These are phyloP conservation scores for Ceratobasidium sp. DNA, from an alignment of 1,284 basidiomycete genomes.

Conservation along the genomic window DNA sequence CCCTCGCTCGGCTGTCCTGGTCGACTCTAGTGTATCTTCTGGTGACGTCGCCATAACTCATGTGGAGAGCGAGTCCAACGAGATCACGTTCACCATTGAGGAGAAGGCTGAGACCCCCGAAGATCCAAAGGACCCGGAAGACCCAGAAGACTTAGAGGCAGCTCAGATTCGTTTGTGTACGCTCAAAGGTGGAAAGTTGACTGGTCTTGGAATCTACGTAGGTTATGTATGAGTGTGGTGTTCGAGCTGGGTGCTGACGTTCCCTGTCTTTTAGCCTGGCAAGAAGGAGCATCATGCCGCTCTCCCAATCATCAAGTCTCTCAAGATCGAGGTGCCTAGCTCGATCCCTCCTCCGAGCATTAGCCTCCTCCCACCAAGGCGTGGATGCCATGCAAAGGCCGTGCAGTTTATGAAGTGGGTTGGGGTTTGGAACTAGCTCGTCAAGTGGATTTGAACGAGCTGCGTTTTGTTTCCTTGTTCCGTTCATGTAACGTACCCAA, in stretches of 20 bases:
- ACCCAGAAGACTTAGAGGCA: background rate
- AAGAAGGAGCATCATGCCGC: background rate
- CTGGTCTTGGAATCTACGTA: slow-evolving; percentile 22
- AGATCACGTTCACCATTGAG: slow-evolving; percentile 17
- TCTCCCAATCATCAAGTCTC: slow-evolving; percentile 19
- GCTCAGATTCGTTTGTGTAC: slow-evolving; percentile 22
- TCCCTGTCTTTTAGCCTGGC: background rate
- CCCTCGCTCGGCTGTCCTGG: background rate
- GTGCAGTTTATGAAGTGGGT: slow-evolving; percentile 21
- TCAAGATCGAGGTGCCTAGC: slow-evolving; percentile 22
- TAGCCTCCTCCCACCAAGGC: background rate
- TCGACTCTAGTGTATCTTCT: slow-evolving; percentile 20
- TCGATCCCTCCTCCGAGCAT: background rate
- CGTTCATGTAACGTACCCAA: background rate
- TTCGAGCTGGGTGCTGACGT: background rate
- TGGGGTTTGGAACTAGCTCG: slow-evolving; percentile 24
- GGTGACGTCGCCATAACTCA: slow-evolving; percentile 12
- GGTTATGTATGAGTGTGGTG: background rate
- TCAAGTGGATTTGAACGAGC: background rate
- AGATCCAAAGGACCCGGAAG: background rate
- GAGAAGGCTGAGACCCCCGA: background rate
- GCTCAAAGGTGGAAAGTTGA: slow-evolving; percentile 22
- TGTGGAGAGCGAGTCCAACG: slow-evolving; percentile 1
- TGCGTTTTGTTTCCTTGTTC: background rate
- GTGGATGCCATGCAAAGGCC: background rate